A percentile compares a stretch with the other conserved stretches of the same genome.
Conservation (phyloP, 495 filamentous ascomycete species). For the Penicillium bialowiezense region DNA sequence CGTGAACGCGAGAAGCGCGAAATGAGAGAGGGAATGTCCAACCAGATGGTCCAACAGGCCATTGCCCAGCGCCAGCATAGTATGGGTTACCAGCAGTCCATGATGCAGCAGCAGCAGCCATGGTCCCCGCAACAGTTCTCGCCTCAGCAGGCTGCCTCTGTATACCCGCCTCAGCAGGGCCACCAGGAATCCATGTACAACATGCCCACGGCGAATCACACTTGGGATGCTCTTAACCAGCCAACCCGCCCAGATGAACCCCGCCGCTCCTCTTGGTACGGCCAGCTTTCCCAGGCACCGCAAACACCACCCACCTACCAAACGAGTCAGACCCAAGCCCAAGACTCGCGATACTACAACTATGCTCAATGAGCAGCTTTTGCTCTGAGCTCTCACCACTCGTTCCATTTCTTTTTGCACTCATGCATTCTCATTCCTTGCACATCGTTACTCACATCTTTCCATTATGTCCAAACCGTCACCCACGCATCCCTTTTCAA, state of each 20-base stretch:
- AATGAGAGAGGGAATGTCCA: constrained; percentile 67
- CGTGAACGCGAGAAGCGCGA: constrained; percentile 71
- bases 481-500: not conserved
- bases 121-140: constrained; percentile 18
- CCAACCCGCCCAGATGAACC: constrained; percentile 33
- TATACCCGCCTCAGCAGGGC: constrained; percentile 19
- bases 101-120: constrained; percentile 36
- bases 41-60: constrained; percentile 74
- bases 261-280: constrained; percentile 42
- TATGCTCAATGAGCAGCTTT: constrained; percentile 25
- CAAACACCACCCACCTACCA: constrained; percentile 25
- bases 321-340: constrained; percentile 25
- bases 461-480: not conserved
- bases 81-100: constrained; percentile 33
- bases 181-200: constrained; percentile 33
- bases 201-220: constrained; percentile 39
- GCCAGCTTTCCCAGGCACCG: constrained; percentile 26
- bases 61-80: constrained; percentile 71
- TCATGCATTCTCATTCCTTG: not conserved
- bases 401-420: not conserved
- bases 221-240: constrained; percentile 43
- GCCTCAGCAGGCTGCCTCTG: constrained; percentile 13
- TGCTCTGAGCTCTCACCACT: constrained; percentile 2
- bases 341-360: constrained; percentile 24
- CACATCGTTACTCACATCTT: constrained; percentile 1